phyloP scores from a whole-genome alignment of 345 rosid species.

The Luvunga scandens region DNA sequence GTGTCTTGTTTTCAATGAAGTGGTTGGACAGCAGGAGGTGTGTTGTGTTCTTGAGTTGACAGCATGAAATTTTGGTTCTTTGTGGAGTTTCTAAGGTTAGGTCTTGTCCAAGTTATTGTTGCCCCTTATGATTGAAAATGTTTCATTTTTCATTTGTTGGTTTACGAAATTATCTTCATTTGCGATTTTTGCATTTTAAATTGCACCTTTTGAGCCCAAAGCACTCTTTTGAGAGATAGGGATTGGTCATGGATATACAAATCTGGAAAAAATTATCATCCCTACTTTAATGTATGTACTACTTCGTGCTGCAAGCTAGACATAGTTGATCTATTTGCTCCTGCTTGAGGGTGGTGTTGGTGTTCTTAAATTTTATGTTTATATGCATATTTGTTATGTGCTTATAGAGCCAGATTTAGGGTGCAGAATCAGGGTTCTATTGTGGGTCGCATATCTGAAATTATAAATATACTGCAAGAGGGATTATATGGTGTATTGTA shows the following conservation, averaged over 20 bases:
- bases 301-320: background rate
- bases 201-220: background rate
- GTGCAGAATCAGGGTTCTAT: background rate
- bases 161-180: background rate
- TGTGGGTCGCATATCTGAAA: background rate
- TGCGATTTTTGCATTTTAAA: background rate
- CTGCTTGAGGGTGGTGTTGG: background rate
- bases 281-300: background rate
- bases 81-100: background rate
- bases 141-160: background rate
- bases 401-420: background rate
- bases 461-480: no score
- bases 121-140: background rate
- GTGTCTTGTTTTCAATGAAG: background rate
- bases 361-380: background rate
- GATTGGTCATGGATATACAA: no score
- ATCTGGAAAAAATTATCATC: no score
- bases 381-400: background rate
- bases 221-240: no score
- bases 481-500: no score
- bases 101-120: background rate
- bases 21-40: background rate
- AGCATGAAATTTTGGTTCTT: background rate
- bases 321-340: background rate
- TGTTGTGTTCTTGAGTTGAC: background rate